Conservation (phyloP, 192 early-diverging fungal genomes). For the Rhizophagus prolifer region DNA sequence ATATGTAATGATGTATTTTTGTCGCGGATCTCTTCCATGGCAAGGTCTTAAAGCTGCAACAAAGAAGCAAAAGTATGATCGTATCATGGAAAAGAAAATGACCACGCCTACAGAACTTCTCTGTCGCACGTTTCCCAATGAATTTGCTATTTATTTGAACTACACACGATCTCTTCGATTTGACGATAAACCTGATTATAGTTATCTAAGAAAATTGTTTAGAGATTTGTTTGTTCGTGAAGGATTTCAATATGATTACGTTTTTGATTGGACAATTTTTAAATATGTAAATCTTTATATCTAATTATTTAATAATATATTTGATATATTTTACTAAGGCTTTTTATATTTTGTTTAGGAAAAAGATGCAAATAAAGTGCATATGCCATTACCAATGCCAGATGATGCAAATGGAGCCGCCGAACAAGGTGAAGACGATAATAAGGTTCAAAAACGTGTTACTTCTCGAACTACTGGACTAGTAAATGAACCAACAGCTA, state of each 20-base stretch:
- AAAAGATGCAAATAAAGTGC: constrained; percentile 31
- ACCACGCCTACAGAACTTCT: constrained; percentile 79
- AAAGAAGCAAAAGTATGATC: constrained; percentile 93
- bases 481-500: not conserved
- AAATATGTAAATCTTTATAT: constrained; percentile 44
- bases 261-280: constrained; percentile 87
- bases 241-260: constrained; percentile 83
- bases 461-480: not conserved
- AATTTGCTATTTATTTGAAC: constrained; percentile 87
- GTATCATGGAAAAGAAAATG: constrained; percentile 94
- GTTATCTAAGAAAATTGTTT: constrained; percentile 85
- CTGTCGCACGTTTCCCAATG: constrained; percentile 79
- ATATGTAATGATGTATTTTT: constrained; percentile 91
- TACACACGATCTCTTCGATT: constrained; percentile 83
- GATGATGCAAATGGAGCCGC: constrained; percentile 11
- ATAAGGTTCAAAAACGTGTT: constrained; percentile 5
- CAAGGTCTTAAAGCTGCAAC: constrained; percentile 87
- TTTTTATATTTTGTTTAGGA: constrained; percentile 18
- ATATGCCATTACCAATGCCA: constrained; percentile 21
- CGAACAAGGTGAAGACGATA: constrained; percentile 25
- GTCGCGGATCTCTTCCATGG: constrained; percentile 88
- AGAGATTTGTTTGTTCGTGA: constrained; percentile 80
- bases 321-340: not conserved
- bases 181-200: constrained; percentile 91
- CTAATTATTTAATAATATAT: not conserved